Conservation (phyloP, 2,329 filamentous ascomycete species). For the Aspergillus tubingensis region DNA sequence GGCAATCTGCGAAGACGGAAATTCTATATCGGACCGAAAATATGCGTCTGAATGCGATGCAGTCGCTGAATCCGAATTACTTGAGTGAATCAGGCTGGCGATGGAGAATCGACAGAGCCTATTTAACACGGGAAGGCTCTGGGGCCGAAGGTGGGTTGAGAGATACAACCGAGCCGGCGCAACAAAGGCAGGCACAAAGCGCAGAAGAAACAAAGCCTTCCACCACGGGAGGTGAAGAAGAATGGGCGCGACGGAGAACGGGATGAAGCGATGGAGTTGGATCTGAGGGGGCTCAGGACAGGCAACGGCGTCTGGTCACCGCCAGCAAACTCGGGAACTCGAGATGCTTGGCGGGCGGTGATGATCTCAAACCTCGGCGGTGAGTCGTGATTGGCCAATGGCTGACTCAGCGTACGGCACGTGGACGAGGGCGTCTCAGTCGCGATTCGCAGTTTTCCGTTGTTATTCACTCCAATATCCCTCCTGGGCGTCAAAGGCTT, state of each 20-base stretch:
- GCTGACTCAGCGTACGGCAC: conserved; percentile 23
- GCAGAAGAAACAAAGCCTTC: not conserved
- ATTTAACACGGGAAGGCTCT: not conserved
- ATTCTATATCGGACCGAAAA: not conserved
- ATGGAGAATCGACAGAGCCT: not conserved
- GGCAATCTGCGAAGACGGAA: not conserved
- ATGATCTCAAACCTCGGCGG: not conserved
- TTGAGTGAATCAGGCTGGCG: not conserved
- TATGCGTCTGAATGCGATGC: not conserved
- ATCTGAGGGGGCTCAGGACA: not conserved
- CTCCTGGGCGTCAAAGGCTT: not conserved
- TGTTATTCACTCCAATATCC: no score
- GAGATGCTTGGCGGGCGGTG: conserved; percentile 9
- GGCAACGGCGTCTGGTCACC: not conserved
- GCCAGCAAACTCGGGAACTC: conserved; percentile 4
- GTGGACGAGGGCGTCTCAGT: not conserved
- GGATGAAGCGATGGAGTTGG: not conserved
- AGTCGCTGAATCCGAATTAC: not conserved
- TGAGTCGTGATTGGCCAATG: conserved; percentile 20
- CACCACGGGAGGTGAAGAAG: not conserved
- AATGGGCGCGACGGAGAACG: not conserved
- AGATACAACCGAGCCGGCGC: not conserved
- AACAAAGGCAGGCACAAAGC: not conserved
- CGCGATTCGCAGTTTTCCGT: no score
- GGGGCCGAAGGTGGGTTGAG: not conserved